Evolutionary conservation across 2,329 filamentous ascomycete species (phyloP), one percentile per base, ranked within the genome.

Genomic region (Penicillium olsonii): DNA sequence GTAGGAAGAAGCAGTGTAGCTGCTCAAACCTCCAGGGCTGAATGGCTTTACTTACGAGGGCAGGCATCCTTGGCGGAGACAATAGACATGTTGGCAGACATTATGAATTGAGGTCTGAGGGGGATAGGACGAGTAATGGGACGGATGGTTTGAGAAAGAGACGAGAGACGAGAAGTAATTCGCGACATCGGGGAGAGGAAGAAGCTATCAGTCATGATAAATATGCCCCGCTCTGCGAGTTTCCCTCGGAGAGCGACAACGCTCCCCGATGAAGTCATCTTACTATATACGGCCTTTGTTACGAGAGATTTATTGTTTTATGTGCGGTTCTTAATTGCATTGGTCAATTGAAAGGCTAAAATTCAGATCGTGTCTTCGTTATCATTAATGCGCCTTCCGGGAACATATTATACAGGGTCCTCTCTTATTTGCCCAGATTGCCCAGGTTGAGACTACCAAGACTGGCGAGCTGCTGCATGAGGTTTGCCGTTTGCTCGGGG

Each of bases 401-500:
- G 18, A 29, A 45, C 35, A 50, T 50, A 50, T 15, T 37, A 14
- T 46, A 44, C 38, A 37, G 12, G 20, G 18, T 17, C 38, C 24
- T 41, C 22, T 40, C 37, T 49, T 10, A 27, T 4, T 33, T 29
- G 54, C 45, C 55, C 31, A 45, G 26, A 35, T 57, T 50, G 17
- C 55, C 55, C 37, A 55, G 17, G 31, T 34, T 34, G 4, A 34
- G 14, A n/a, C 56, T 50, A 17, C 55, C 55, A 38, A 55, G 18
- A 4, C 50, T 53, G 11, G 58, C 60, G 17, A 75, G 80, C 47
- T 83, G 78, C 59, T 87, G 84, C 76, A 95, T 81, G 43, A 95
- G 80, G 46, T 83, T 78, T 19, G 89, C 81, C n/a, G 89, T 88
- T 66, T 95, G 86, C 52, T 95, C 89, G 53, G 90, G 82, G 9